Base-by-base conservation (phyloP, 2,329 filamentous ascomycete species). In the Plenodomus lindquistii region DNA sequence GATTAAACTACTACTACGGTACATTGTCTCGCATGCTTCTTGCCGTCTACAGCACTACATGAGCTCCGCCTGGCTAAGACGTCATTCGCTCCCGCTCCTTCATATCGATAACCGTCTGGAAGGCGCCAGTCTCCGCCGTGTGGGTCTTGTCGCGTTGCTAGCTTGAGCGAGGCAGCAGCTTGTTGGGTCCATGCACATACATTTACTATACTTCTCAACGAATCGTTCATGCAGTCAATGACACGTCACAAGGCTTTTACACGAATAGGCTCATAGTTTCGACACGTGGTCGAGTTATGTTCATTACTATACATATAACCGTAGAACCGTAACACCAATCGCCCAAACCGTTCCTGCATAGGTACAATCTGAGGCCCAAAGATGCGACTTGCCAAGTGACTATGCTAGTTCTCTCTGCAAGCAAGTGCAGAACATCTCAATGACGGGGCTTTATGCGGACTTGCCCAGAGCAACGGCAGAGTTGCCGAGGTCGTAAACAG, bases 401-500 rank as follows among this genome's bases (percentile, higher is more conserved):
- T 40, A 42, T 51, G 42, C 43, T 45, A 42, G 34, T 20, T 22
- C 20, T 44, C 27, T 31, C 27, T 15, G 27, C 27, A 31, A 31
- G 15, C 15, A 13, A 8, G 10, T 31, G 27, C 27, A 31, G 27
- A 13, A 4, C 27, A 31, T 31, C 27, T 15, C 27, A 15, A 4
- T 31, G 11, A 4, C 27, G 27, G 15, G 6, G 15, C 27, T 44
- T 71, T 82, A 83, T 79, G 91, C 94, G 61, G 93, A 83, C 78
- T 88, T 87, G 67, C 93, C 94, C 65, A 99, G 84, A 70, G 91
- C 92, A 56, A 99, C 91, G 47, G 88, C 86, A 71, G 87, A 82
- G 80, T 89, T 92, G 73, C 89, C 92, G 52, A 97, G 83, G 76
- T 99, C 91, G 73, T 99, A 99, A 70, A 99, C 88, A 58, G 91